Evolutionary conservation across 2,329 filamentous ascomycete species (phyloP), one percentile per base, ranked within the genome.

Genomic region (Didymellaceae sp.): DNA sequence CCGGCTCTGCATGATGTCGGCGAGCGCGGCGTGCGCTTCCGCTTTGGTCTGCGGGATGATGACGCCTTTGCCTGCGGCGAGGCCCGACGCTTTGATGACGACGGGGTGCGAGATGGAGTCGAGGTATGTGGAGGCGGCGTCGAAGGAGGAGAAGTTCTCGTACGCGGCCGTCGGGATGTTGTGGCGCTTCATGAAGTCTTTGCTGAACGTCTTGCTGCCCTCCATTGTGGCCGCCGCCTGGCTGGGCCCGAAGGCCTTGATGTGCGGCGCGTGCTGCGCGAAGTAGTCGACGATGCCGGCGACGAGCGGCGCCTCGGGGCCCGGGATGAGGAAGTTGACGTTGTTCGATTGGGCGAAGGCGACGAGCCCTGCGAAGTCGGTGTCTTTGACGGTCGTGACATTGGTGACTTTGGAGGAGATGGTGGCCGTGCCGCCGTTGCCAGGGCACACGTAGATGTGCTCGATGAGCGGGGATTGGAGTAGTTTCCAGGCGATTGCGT

Each of bases 121-220:
- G 6, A 97, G 78, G 71, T 97, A 95, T 61, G 84, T 77, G 59
- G 80, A 78, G 11, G 91, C 91, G 37, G 84, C 78, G 46, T 87
- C 83, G 74, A 89, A 92, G 65, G 89, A 82, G 72, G 81, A 85
- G 70, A 97, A 97, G 78, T 95, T 97, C 73, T 88, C 85, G 77
- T 96, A 97, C 30, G 84, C 85, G 13, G 94, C 94, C 1, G 94
- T 97, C 28, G 93, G 92, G 63, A 99, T 96, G 65, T 83, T 82
- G 76, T 96, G 86, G 59, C 87, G 86, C 74, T 89, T 87, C 94
- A 97, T 99, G 71, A 97, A 97, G 74, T 97, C 92, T 73, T 99
- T 99, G 55, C 90, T 91, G 74, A 95, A 97, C 9, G 93, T 90
- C 80, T 99, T 99, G 77, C 90, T 95, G 53, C 94, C 94, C 76